phyloP scores from a whole-genome alignment of 192 early-diverging fungal species.

The Helicostylum pulchrum region DNA sequence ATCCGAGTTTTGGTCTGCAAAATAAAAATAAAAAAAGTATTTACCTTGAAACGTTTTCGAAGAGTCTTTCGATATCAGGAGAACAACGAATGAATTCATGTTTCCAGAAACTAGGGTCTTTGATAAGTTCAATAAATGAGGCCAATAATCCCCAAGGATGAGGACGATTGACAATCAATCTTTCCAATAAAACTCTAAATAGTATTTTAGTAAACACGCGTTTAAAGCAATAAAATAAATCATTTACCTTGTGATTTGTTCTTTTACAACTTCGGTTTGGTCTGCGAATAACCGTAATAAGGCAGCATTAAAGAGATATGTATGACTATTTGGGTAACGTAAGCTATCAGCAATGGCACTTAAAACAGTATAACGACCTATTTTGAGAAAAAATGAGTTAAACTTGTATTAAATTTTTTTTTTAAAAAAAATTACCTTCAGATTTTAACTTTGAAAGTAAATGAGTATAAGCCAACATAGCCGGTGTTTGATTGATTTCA shows the following conservation, averaged over 20 bases:
- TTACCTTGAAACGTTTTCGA: constrained; percentile 61
- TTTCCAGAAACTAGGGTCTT: constrained; percentile 73
- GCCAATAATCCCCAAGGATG: constrained; percentile 97
- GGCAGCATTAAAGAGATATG: constrained; percentile 87
- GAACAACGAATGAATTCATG: constrained; percentile 62
- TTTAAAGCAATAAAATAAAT: background rate
- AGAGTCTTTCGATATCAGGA: constrained; percentile 76
- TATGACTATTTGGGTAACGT: constrained; percentile 95
- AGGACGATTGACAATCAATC: constrained; percentile 93
- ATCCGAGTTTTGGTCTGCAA: no score
- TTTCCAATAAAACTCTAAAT: constrained; percentile 84
- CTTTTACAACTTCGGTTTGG: constrained; percentile 74
- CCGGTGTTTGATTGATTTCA: constrained; percentile 54
- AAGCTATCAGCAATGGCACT: constrained; percentile 94
- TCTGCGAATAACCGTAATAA: constrained; percentile 84
- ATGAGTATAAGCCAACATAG: constrained; percentile 78
- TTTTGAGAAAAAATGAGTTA: background rate
- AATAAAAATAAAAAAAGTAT: background rate
- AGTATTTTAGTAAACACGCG: background rate
- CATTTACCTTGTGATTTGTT: constrained; percentile 83
- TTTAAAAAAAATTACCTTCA: background rate
- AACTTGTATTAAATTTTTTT: no score
- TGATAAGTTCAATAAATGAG: constrained; percentile 94
- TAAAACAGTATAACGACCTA: constrained; percentile 76
- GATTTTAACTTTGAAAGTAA: constrained; percentile 45